phyloP scores from a whole-genome alignment of 106 monocot genomes.

The Phalaenopsis aphrodite region DNA sequence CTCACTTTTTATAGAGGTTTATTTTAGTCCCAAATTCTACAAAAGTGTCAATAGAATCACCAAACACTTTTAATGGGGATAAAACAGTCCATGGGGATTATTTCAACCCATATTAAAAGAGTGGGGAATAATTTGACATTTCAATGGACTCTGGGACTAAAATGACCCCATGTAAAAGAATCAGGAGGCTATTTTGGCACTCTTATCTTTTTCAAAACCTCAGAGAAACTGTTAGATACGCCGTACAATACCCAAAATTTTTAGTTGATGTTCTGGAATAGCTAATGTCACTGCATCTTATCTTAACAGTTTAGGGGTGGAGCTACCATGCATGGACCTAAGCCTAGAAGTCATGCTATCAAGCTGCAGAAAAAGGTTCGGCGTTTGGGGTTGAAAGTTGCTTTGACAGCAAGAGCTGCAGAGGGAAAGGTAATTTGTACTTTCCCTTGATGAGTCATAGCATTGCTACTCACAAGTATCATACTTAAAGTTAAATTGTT shows the following conservation, averaged over 20 bases:
- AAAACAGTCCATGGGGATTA: too few relatives aligned
- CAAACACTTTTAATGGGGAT: too few relatives aligned
- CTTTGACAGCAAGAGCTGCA: conserved; percentile 73
- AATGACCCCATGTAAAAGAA: too few relatives aligned
- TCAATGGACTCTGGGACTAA: too few relatives aligned
- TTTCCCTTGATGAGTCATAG: background rate
- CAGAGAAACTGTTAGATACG: background rate
- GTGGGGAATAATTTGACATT: too few relatives aligned
- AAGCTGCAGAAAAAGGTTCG: conserved; percentile 92
- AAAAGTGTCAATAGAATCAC: too few relatives aligned
- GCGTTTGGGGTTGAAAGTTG: conserved; percentile 76
- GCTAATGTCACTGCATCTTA: background rate
- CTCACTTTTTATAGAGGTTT: too few relatives aligned
- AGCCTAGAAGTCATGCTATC: conserved; percentile 95
- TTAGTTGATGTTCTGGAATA: background rate
- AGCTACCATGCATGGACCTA: conserved; percentile 86
- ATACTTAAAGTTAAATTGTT: background rate
- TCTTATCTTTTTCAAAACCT: background rate
- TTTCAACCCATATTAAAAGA: too few relatives aligned
- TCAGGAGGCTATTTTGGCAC: too few relatives aligned
- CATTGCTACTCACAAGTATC: background rate
- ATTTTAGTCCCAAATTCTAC: too few relatives aligned
- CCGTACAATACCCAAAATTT: background rate
- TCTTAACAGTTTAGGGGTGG: conserved; percentile 82
- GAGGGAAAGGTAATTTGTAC: conserved; percentile 74